phyloP scores from a whole-genome alignment of 768 basidiomycete genomes.

The Mycena belliarum region DNA sequence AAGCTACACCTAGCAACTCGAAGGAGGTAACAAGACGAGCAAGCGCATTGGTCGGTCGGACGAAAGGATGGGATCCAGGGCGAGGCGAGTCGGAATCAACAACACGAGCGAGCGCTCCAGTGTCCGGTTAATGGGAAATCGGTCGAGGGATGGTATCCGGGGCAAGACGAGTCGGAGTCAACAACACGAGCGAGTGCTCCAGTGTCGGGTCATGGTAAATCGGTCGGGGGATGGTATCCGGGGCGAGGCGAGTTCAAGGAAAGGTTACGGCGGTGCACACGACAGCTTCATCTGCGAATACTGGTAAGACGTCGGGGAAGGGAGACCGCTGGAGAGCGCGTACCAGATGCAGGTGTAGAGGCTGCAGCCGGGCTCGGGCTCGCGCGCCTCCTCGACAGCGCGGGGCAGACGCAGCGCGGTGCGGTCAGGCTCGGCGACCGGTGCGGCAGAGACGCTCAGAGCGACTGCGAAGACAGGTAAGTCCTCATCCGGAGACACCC shows the following conservation, averaged over 20 bases:
- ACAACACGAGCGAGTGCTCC: too few relatives aligned
- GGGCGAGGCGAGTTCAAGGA: too few relatives aligned
- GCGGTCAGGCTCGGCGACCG: conserved; percentile 12
- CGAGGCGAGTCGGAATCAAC: too few relatives aligned
- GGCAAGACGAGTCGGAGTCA: too few relatives aligned
- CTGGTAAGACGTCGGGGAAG: background rate
- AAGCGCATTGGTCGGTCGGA: background rate
- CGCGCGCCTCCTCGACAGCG: conserved; percentile 14
- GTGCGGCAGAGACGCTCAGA: conserved; percentile 18
- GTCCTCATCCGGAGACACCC: background rate
- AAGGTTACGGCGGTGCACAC: too few relatives aligned
- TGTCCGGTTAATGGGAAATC: too few relatives aligned
- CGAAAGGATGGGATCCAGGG: background rate
- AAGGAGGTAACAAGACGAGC: conserved; percentile 15
- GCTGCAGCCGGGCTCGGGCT: conserved; percentile 14
- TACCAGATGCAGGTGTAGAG: conserved; percentile 21
- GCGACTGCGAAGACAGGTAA: conserved; percentile 15
- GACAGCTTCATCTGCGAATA: background rate
- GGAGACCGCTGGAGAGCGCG: background rate
- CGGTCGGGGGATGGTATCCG: background rate
- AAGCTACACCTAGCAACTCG: background rate
- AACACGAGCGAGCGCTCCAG: too few relatives aligned
- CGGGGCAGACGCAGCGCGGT: background rate
- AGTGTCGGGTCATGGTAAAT: too few relatives aligned
- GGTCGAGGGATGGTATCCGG: too few relatives aligned